phyloP scores from a whole-genome alignment of 345 rosid species.

The sweet orange (Citrus sinensis) region DVS_A1.0 CM039163.1:52124001-52124500 shows the following conservation, averaged over 20 bases:
- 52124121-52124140: not conserved
- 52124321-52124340: not conserved
- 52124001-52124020: constrained; percentile 5
- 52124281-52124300: not conserved
- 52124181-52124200: not conserved
- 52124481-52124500: not conserved
- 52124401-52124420: not conserved
- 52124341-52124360: not conserved
- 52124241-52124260: not conserved
- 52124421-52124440: not conserved
- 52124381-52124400: not conserved
- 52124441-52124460: not conserved
- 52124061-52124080: constrained; percentile 56
- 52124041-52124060: constrained; percentile 49
- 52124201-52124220: not conserved
- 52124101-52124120: not conserved
- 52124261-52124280: not conserved
- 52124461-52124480: not conserved
- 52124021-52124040: constrained; percentile 50
- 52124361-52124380: not conserved
- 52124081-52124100: constrained; percentile 21
- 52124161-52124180: not conserved
- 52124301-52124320: not conserved
- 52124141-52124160: not conserved
- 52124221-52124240: not conserved